Evolutionary conservation across 2,329 filamentous ascomycete species (phyloP).

Genomic region (Colletotrichum neosansevieriae): DNA sequence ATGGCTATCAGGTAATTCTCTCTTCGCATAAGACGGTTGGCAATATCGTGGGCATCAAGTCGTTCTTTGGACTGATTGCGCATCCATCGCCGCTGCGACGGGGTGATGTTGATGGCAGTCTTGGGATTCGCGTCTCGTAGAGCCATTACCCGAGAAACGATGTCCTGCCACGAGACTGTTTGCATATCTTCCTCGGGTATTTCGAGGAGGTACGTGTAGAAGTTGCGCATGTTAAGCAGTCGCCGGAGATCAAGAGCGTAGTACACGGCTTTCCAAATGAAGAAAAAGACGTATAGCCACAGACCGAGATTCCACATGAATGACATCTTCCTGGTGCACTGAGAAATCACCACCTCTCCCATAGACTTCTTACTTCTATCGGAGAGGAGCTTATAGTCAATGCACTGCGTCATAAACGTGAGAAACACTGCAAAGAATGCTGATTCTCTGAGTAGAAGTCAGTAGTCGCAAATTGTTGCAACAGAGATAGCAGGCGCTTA

Average conservation of each 20-base stretch:
- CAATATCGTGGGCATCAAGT: slow-evolving; percentile 96
- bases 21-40: slow-evolving; percentile 94
- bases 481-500: slow-evolving; percentile 56
- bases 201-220: slow-evolving; percentile 84
- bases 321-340: slow-evolving; percentile 83
- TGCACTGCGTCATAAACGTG: slow-evolving; percentile 86
- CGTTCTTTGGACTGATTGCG: slow-evolving; percentile 92
- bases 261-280: slow-evolving; percentile 83
- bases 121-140: slow-evolving; percentile 88
- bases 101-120: slow-evolving; percentile 71
- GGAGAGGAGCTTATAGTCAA: slow-evolving; percentile 80
- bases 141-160: slow-evolving; percentile 87
- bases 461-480: slow-evolving; percentile 8
- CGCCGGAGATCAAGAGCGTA: slow-evolving; percentile 80
- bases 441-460: slow-evolving; percentile 69
- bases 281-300: slow-evolving; percentile 89
- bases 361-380: slow-evolving; percentile 68
- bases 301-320: slow-evolving; percentile 81
- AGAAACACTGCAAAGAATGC: slow-evolving; percentile 85
- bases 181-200: slow-evolving; percentile 90
- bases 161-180: slow-evolving; percentile 92
- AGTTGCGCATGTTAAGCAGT: slow-evolving; percentile 83
- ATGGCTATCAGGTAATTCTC: slow-evolving; percentile 98
- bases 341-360: slow-evolving; percentile 70
- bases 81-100: slow-evolving; percentile 67